Percentiles rank a stretch among this genome's conserved stretches.
These are phyloP conservation scores for Quercus berberidifolia DNA, from an alignment of 306 rosid genomes.

Conservation along the genomic window DNA sequence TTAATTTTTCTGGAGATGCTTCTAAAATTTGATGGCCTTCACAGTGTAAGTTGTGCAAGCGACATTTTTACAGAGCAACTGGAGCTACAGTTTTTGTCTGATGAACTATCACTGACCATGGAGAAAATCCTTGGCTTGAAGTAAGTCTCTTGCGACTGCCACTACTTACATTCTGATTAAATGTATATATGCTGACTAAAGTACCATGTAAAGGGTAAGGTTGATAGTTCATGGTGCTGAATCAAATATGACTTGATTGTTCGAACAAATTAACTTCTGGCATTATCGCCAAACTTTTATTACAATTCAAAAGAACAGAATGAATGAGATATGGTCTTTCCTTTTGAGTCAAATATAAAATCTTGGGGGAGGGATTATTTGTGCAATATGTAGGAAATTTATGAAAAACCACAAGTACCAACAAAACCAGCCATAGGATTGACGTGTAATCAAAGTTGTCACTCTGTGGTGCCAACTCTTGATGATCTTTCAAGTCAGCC, in stretches of 20 bases:
- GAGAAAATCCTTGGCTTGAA: conserved; percentile 34
- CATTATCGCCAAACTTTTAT: background rate
- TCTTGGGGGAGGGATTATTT: background rate
- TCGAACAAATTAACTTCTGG: background rate
- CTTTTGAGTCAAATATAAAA: background rate
- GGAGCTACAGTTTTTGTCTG: conserved; percentile 34
- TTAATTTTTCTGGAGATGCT: conserved; percentile 20
- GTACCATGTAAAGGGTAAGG: background rate
- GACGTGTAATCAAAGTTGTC: conserved; percentile 6
- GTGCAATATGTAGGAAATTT: conserved; percentile 22
- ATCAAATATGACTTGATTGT: background rate
- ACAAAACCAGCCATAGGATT: conserved; percentile 18
- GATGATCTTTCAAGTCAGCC: conserved; percentile 21
- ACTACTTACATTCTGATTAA: background rate
- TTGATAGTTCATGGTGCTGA: background rate
- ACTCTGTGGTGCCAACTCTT: conserved; percentile 9
- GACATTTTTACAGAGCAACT: conserved; percentile 27
- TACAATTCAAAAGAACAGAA: background rate
- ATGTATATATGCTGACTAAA: background rate
- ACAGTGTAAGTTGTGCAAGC: conserved; percentile 10
- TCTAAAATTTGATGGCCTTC: conserved; percentile 17
- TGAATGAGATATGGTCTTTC: background rate
- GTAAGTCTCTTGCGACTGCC: conserved; percentile 19
- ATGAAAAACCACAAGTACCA: conserved; percentile 24
- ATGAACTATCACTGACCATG: conserved; percentile 37